phyloP scores from a whole-genome alignment of 78 protist species.

The Dictyostelium purpureum region DNA sequence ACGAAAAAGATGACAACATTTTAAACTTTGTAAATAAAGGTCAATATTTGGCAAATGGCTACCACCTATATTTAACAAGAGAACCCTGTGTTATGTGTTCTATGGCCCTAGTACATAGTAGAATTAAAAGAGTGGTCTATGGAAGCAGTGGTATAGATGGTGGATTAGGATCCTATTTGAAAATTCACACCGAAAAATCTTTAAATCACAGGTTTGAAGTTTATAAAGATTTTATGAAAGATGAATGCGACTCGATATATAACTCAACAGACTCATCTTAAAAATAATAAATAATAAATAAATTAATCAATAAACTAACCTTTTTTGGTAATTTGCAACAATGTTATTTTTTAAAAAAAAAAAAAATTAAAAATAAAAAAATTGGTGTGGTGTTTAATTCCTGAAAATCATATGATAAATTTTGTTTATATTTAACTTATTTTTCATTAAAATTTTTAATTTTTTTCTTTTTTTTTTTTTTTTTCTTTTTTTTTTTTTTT shows the following conservation, averaged over 20 bases:
- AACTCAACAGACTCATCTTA: too few species aligned
- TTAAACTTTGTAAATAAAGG: constrained; percentile 19
- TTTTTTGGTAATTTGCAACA: too few species aligned
- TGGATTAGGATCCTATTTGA: constrained; percentile 27
- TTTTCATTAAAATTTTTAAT: too few species aligned
- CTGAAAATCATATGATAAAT: too few species aligned
- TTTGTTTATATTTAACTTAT: background rate
- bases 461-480: too few species aligned
- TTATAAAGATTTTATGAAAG: constrained; percentile 10
- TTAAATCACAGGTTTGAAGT: constrained; percentile 59
- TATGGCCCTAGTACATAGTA: constrained; percentile 56
- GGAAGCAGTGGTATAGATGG: constrained; percentile 18
- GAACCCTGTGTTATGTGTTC: constrained; percentile 53
- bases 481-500: too few species aligned
- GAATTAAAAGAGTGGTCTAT: constrained; percentile 55
- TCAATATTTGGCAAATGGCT: constrained; percentile 25
- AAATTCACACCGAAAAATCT: constrained; percentile 60
- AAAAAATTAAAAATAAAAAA: too few species aligned
- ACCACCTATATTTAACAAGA: constrained; percentile 12
- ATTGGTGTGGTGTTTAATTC: too few species aligned
- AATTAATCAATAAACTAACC: too few species aligned
- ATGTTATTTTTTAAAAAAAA: too few species aligned
- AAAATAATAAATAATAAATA: too few species aligned
- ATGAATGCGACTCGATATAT: constrained; percentile 39
- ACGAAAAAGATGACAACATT: background rate